Evolutionary conservation across 1,139 yeast genomes (phyloP), one percentile per base, ranked within the genome.

Genomic region (Kurtzmaniella quercitrusa): DNA sequence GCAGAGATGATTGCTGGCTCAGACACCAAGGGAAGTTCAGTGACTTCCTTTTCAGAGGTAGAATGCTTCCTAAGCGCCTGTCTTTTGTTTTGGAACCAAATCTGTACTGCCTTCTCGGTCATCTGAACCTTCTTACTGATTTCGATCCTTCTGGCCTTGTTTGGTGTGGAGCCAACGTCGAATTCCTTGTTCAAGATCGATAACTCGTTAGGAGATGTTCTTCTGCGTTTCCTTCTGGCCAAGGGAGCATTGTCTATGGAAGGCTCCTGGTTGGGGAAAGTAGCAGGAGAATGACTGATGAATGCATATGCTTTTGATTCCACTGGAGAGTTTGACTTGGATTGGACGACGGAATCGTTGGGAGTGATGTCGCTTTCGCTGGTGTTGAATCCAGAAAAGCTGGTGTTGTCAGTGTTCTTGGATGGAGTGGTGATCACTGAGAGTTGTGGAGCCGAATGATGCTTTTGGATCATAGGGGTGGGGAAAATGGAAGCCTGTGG

Each of bases 61-160:
- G 60, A 58, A 50, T 68, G 77, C 54, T 80, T 82, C 52, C 94
- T 80, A 51, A 82, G 66, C 38, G 90, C 78, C 67, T 93, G 98
- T 63, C 98, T 81, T 62, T 82, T 86, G 65, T 93, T 93, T 66
- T 93, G 98, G 66, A 93, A 93, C 98, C 98, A 93, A 51, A 93
- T 89, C 66, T 93, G 98, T 25, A 93, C 95, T 1, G 97, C 95
- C 62, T 90, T 90, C 62, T 90, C 97, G n/a, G 93, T 79, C 98
- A 91, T 93, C 50, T 81, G 81, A 38, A 93, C 95, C 51, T 74
- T 79, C 31, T 68, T 64, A 14, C 97, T 95, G 52, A 93, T 86
- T 51, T 81, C 84, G 40, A 80, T 73, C 53, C 98, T 79, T 56
- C 85, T 75, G 41, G 75, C 66, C 61, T 84, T 85, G 60, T 85